Evolutionary conservation across 306 rosid species (phyloP).

Genomic region (Arachis stenosperma): DNA sequence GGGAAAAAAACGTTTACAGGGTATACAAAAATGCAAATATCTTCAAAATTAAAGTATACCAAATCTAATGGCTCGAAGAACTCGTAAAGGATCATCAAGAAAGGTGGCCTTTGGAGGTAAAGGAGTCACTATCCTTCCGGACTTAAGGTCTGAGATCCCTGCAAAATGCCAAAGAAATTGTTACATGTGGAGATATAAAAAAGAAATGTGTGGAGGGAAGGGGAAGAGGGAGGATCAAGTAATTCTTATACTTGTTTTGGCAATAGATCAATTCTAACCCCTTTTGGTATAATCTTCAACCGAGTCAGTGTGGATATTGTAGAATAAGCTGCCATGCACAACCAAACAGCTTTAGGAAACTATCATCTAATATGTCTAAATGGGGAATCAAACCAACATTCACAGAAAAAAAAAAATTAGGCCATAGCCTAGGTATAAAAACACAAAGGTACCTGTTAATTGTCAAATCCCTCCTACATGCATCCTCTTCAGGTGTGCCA

Average conservation of each 20-base stretch:
- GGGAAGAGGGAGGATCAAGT: background rate
- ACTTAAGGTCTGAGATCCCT: slow-evolving; percentile 80
- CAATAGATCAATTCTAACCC: slow-evolving; percentile 55
- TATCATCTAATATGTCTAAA: slow-evolving; percentile 19
- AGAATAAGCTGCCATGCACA: slow-evolving; percentile 74
- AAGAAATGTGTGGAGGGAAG: background rate
- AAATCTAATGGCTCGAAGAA: slow-evolving; percentile 93
- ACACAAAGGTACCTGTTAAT: slow-evolving; percentile 73
- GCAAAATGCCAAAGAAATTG: slow-evolving; percentile 35
- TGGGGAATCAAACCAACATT: slow-evolving; percentile 6
- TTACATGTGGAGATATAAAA: background rate
- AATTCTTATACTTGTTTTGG: slow-evolving; percentile 31
- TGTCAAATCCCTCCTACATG: slow-evolving; percentile 93
- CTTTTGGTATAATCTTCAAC: slow-evolving; percentile 88
- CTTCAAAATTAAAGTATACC: slow-evolving; percentile 48
- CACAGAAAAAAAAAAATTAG: background rate
- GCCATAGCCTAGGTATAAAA: background rate
- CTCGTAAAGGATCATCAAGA: slow-evolving; percentile 93
- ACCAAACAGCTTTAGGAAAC: slow-evolving; percentile 32
- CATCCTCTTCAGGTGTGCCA: slow-evolving; percentile 94
- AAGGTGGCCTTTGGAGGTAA: slow-evolving; percentile 82
- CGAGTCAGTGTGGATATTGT: slow-evolving; percentile 72
- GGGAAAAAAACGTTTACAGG: slow-evolving; percentile 1
- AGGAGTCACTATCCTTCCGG: slow-evolving; percentile 91
- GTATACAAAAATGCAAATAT: background rate